Conservation (phyloP, 176 grass and related monocot species). For the Leersia perrieri region DNA sequence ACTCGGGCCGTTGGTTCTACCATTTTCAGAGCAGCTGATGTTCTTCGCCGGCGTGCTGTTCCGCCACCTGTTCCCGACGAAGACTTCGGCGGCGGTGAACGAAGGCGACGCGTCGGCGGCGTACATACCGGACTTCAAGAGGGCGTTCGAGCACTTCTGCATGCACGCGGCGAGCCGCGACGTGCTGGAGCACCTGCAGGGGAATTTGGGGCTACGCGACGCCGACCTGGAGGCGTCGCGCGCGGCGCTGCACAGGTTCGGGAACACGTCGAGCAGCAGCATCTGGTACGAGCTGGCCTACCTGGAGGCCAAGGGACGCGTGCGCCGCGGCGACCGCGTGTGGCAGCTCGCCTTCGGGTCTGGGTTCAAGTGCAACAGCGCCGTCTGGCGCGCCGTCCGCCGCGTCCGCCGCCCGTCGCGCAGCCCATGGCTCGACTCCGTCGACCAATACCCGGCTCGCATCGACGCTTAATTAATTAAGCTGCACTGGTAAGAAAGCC, state of each 20-base stretch:
- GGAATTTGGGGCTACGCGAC: conserved; percentile 73
- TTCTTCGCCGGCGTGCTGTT: conserved; percentile 92
- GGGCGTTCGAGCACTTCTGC: conserved; percentile 97
- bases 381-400: conserved; percentile 80
- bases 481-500: neutral
- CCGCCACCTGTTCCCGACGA: conserved; percentile 80
- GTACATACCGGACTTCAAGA: conserved; percentile 97
- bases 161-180: conserved; percentile 89
- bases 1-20: conserved; percentile 81
- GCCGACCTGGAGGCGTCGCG: conserved; percentile 81
- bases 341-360: conserved; percentile 99
- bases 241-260: conserved; percentile 90
- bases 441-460: conserved; percentile 68
- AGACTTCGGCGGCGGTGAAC: conserved; percentile 12
- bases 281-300: conserved; percentile 98
- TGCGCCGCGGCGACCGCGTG: conserved; percentile 84
- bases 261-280: conserved; percentile 94
- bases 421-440: conserved; percentile 81
- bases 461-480: conserved; percentile 28
- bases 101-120: conserved; percentile 37
- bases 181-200: conserved; percentile 91
- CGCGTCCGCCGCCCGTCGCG: conserved; percentile 61
- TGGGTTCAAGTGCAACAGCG: conserved; percentile 99
- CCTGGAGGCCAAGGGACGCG: conserved; percentile 84
- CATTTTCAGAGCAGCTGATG: conserved; percentile 91